phyloP scores from a whole-genome alignment of 495 filamentous ascomycete genomes.

The Podospora fimiseda region DNA sequence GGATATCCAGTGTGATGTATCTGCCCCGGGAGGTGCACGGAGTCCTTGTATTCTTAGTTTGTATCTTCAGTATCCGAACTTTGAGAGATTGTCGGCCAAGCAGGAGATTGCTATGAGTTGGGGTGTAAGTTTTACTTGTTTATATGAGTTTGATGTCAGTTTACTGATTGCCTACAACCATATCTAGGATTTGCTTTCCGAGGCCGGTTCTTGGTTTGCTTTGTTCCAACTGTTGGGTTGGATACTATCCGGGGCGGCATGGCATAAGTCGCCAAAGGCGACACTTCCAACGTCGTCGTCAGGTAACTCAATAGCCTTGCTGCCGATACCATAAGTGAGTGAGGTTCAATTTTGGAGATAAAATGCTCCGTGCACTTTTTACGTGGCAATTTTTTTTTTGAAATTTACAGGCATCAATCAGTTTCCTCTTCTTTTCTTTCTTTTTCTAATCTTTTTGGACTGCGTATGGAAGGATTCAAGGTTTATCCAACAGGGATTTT shows the following conservation, averaged over 20 bases:
- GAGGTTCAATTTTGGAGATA: too few species aligned
- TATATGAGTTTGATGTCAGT: neutral
- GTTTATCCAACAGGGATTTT: too few species aligned
- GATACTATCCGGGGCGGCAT: constrained; percentile 10
- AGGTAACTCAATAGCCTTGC: too few species aligned
- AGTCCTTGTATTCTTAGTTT: constrained; percentile 6
- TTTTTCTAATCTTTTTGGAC: neutral
- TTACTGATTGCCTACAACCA: neutral
- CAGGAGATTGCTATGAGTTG: constrained; percentile 9
- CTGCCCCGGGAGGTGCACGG: neutral
- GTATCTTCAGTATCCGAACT: constrained; percentile 13
- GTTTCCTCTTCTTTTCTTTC: neutral
- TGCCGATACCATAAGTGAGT: too few species aligned
- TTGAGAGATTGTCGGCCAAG: constrained; percentile 9
- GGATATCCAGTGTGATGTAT: constrained; percentile 8
- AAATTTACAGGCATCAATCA: neutral
- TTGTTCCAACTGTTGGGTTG: constrained; percentile 13
- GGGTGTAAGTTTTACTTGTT: constrained; percentile 2
- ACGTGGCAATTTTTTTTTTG: neutral
- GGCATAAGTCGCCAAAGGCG: too few species aligned
- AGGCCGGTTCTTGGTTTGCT: constrained; percentile 15
- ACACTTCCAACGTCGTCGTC: too few species aligned
- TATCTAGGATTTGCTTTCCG: constrained; percentile 1
- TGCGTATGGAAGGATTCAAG: too few species aligned
- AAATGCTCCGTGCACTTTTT: too few species aligned